Evolutionary conservation across 192 early-diverging fungal species (phyloP).

Genomic region (Polychytrium aggregatum): DNA sequence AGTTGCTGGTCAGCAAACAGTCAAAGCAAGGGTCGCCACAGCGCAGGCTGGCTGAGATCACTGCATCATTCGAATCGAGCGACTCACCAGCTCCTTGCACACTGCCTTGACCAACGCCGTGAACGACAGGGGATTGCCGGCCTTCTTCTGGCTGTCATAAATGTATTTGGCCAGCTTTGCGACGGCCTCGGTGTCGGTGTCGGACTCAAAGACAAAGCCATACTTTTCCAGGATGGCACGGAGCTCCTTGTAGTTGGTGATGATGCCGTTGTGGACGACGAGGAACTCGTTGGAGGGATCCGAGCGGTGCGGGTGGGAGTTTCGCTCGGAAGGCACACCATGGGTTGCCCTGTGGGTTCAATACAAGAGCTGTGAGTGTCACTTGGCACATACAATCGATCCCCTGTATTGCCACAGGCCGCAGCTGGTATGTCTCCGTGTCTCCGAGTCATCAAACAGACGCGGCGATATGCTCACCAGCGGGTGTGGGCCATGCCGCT

Average conservation of each 20-base stretch:
- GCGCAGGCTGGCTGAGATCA: no score
- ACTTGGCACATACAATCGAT: neutral
- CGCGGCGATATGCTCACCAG: constrained; percentile 19
- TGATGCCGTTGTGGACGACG: constrained; percentile 59
- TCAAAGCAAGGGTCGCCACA: no score
- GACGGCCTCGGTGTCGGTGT: constrained; percentile 54
- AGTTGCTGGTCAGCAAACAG: no score
- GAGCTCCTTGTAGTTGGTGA: constrained; percentile 54
- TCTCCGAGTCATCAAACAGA: neutral
- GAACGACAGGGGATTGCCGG: constrained; percentile 28
- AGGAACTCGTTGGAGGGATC: constrained; percentile 51
- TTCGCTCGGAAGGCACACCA: constrained; percentile 45
- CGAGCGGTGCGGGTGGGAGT: constrained; percentile 52
- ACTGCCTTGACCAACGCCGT: constrained; percentile 47
- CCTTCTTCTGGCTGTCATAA: constrained; percentile 43
- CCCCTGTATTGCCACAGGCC: neutral
- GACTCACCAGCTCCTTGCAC: constrained; percentile 42
- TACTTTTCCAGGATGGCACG: constrained; percentile 47
- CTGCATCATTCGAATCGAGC: no score
- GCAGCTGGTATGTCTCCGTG: neutral
- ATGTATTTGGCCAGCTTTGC: constrained; percentile 56
- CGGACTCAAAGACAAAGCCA: constrained; percentile 74
- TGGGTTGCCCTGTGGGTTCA: constrained; percentile 51
- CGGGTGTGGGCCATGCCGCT: constrained; percentile 53
- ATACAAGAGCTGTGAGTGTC: neutral